These are phyloP conservation scores for Amanita pallidorosea DNA, from an alignment of 768 basidiomycete species.

Conservation along the genomic window DNA sequence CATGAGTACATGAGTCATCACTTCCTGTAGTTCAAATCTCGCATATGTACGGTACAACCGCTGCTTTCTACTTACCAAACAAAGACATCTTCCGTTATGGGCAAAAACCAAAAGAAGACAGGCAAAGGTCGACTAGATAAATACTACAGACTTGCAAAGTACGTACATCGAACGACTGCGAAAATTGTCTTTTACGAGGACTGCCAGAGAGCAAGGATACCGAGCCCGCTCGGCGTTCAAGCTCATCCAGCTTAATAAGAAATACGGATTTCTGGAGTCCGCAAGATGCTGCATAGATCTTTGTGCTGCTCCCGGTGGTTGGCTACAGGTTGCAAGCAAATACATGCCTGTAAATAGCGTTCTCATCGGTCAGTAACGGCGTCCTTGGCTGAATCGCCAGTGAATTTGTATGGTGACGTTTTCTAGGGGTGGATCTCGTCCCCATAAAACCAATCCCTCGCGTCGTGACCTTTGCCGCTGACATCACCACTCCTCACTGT, in stretches of 20 bases:
- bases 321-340: constrained; percentile 97
- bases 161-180: constrained; percentile 7
- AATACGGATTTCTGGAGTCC: constrained; percentile 84
- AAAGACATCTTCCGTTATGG: constrained; percentile 30
- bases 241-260: constrained; percentile 96
- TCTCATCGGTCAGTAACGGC: constrained; percentile 61
- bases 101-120: constrained; percentile 86
- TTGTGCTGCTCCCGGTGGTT: constrained; percentile 97
- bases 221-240: constrained; percentile 99
- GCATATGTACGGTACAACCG: background rate
- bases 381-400: background rate
- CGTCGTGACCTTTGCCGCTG: constrained; percentile 83
- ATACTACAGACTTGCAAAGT: constrained; percentile 96
- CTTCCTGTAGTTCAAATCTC: too few relatives aligned
- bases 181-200: constrained; percentile 7
- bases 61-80: background rate
- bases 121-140: constrained; percentile 95
- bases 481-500: constrained; percentile 91
- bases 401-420: background rate
- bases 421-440: constrained; percentile 84
- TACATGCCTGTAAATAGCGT: constrained; percentile 91
- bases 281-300: constrained; percentile 94
- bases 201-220: constrained; percentile 89
- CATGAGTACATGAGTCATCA: too few relatives aligned
- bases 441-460: constrained; percentile 94